Evolutionary conservation across 202 grass and related monocot genomes (phyloP).

Genomic region (Carex arenaria): DNA sequence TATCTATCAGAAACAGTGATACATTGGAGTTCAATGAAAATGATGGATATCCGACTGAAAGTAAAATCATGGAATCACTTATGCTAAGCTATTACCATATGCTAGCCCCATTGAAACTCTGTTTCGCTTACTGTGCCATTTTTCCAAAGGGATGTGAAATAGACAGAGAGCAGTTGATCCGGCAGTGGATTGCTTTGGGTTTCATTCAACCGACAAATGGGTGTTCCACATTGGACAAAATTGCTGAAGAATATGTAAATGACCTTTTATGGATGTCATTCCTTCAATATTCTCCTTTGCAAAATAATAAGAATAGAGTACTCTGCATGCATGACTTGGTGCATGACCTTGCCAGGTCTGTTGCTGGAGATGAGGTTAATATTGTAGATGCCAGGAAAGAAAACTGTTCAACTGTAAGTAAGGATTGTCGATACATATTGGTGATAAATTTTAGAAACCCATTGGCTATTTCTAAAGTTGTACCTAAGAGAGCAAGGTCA

Average conservation of each 20-base stretch:
- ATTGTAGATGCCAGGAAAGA: conserved; percentile 10
- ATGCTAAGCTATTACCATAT: conserved; percentile 34
- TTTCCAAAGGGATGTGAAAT: conserved; percentile 24
- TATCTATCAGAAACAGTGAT: background rate
- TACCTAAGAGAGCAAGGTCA: conserved; percentile 22
- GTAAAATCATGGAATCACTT: conserved; percentile 20
- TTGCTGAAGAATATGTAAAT: conserved; percentile 10
- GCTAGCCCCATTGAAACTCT: conserved; percentile 21
- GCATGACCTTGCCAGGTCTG: conserved; percentile 30
- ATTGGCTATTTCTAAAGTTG: background rate
- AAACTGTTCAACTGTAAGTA: background rate
- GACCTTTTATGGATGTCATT: conserved; percentile 26
- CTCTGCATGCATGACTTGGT: conserved; percentile 32
- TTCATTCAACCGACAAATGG: conserved; percentile 16
- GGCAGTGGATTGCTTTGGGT: conserved; percentile 29
- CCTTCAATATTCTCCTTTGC: conserved; percentile 13
- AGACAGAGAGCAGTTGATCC: conserved; percentile 24
- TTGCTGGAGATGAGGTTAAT: conserved; percentile 34
- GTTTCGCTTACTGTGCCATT: conserved; percentile 30
- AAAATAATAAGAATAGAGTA: background rate
- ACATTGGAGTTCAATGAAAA: conserved; percentile 24
- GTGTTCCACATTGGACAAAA: background rate
- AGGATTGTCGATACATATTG: conserved; percentile 20
- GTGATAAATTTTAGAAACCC: conserved; percentile 6
- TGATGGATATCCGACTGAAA: background rate